phyloP scores from a whole-genome alignment of 495 filamentous ascomycete species.

The Penicillium samsonianum region DNA sequence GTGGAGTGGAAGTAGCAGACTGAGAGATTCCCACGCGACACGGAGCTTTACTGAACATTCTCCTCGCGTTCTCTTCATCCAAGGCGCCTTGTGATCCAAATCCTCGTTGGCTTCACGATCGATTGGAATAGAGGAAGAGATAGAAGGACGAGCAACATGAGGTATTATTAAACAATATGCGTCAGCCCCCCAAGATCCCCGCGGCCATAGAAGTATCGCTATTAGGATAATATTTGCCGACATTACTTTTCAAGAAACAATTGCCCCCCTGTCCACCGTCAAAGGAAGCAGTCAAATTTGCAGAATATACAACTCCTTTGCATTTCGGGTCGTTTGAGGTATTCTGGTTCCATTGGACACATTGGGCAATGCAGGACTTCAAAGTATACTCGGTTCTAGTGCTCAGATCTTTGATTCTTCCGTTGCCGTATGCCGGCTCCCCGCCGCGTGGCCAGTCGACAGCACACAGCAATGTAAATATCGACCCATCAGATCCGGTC shows the following conservation, averaged over 20 bases:
- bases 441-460: slow-evolving; percentile 15
- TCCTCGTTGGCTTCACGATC: no score
- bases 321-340: not conserved
- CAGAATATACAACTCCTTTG: slow-evolving; percentile 9
- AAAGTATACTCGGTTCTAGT: slow-evolving; percentile 9
- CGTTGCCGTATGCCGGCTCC: not conserved
- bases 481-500: slow-evolving; percentile 7
- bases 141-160: no score
- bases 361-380: slow-evolving; percentile 8
- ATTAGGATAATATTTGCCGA: slow-evolving; percentile 10
- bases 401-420: slow-evolving; percentile 6
- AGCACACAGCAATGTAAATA: slow-evolving; percentile 9
- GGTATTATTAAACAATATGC: not conserved
- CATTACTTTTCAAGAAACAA: slow-evolving; percentile 12
- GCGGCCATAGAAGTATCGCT: slow-evolving; percentile 8
- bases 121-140: no score
- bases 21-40: no score
- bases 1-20: no score
- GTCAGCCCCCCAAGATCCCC: not conserved
- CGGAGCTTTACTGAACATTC: no score
- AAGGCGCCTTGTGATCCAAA: no score
- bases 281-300: slow-evolving; percentile 12
- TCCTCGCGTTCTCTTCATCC: no score
- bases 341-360: slow-evolving; percentile 7
- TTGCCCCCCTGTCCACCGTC: slow-evolving; percentile 14